A percentile compares a stretch with the other conserved stretches of the same genome.
Conservation (phyloP, 2,329 filamentous ascomycete species). For the Fusarium newnesense region DNA sequence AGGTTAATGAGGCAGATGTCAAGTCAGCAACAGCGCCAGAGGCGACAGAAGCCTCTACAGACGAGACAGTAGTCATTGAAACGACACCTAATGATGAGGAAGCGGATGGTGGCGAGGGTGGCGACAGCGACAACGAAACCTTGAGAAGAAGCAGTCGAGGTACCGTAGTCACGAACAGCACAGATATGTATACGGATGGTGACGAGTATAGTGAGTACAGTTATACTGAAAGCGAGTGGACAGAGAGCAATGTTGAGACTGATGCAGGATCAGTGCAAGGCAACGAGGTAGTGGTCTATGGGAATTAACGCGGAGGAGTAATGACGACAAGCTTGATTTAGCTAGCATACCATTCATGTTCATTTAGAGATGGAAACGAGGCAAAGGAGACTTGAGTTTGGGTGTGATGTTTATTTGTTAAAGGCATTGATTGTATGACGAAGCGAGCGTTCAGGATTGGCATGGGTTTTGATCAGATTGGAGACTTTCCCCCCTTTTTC, state of each 20-base stretch:
- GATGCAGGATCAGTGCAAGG: constrained; percentile 42
- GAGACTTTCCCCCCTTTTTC: not conserved
- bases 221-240: constrained; percentile 61
- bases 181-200: constrained; percentile 51
- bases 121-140: constrained; percentile 62
- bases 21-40: constrained; percentile 30
- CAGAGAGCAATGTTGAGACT: constrained; percentile 54
- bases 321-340: constrained; percentile 14
- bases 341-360: constrained; percentile 27
- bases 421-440: constrained; percentile 19
- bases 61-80: constrained; percentile 42
- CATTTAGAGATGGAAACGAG: not conserved
- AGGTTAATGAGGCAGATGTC: constrained; percentile 53
- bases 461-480: constrained; percentile 18
- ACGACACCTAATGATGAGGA: constrained; percentile 34
- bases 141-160: constrained; percentile 61
- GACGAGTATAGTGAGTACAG: constrained; percentile 54
- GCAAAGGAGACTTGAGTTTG: not conserved
- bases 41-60: constrained; percentile 32
- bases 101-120: constrained; percentile 38
- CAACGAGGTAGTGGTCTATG: constrained; percentile 51
- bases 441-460: constrained; percentile 21
- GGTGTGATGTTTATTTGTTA: not conserved
- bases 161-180: constrained; percentile 57
- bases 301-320: constrained; percentile 33